Base-by-base conservation (phyloP, 768 basidiomycete genomes). In the Porpolomopsis calyptriformis region DNA sequence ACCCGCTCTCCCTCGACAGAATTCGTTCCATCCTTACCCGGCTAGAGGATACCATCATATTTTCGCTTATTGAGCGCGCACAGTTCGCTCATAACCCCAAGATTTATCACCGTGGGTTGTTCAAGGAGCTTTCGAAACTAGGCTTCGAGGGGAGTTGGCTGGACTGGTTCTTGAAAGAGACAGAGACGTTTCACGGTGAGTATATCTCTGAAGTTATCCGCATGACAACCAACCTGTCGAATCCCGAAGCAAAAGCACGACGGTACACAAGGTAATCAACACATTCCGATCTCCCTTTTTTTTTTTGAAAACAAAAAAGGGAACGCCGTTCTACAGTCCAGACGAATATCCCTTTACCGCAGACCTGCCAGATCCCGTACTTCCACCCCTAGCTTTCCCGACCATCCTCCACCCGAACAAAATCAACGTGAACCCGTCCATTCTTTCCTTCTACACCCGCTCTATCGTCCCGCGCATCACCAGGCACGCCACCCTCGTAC, bases 11-110 rank as follows among this genome's bases (percentile, higher is more conserved):
- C 16, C 69, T 94, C n/a, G 85, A 91, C 39, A 73, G 79, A 49
- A 98, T 99, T 55, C 73, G 96, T 47, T 79, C 80, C 18, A 85
- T 92, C 39, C 71, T 99, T 12, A 80, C 74, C 51, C 77, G 96
- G 22, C 78, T 99, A 19, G 96, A 99, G 60, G 96, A 99, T 56
- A 99, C 94, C 18, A 98, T 99, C 69, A 98, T 98, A 63, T 99
- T 99, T 63, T 82, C 78, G 41, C 75, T 98, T 47, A 99, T 99
- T 57, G 96, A 99, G 62, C 78, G 96, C 14, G 94, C 93, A 0
- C 94, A 98, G 60, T 99, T 97, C 58, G 90, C 90, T 0, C 84
- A 89, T 60, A 97, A 98, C 59, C 80, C 85, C 18, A 77, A 74
- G 49, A 93, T 96, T 48, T 99, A 99, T 66, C 70, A 80, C 43